Base-by-base conservation (phyloP, 2,329 filamentous ascomycete genomes). In the Rutstroemia sp. region DNA sequence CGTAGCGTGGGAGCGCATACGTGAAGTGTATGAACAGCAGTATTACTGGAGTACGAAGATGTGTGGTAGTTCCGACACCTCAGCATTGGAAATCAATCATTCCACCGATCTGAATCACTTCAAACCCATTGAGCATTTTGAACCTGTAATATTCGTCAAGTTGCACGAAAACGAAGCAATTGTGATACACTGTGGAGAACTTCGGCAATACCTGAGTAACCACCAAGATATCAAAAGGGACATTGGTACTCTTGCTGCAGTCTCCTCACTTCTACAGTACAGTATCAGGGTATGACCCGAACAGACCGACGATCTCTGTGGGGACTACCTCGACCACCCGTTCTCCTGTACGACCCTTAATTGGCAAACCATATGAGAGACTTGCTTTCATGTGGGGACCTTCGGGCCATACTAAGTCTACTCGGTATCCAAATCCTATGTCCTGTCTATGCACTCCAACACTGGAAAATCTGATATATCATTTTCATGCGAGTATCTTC, bases 41-140 rank as follows among this genome's bases (percentile, higher is more conserved):
- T 39, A 39, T 42, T 41, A 54, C 51, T 54, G 51, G 45, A 41
- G 51, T 37, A 48, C 17, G 37, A 54, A 54, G 12, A 19, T 48
- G 34, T 27, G 25, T 19, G 39, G 39, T 42, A 19, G 39, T 42
- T 42, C 39, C 39, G 17, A 42, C 17, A 42, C 39, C 39, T 42
- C 39, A 42, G 39, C 16, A n/a, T 42, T 42, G 39, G 39, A 42
- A 42, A n/a, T 42, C 39, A 42, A 42, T 34, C 30, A 42, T 42
- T 19, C 25, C 25, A 25, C 25, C 25, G 25, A 25, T 25, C 6
- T 7, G 30, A 34, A 34, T 34, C 30, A 34, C 30, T 34, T 34
- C 30, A 34, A 34, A 12, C 12, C 30, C 30, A 34, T 34, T 34
- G 30, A 34, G 30, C 4, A 34, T 12, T 34, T 12, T 34, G 12